Percentiles rank a stretch among this genome's conserved stretches.
Conservation (phyloP, 805 yeast genomes). For the Zygoascus flipseniorum region DNA sequence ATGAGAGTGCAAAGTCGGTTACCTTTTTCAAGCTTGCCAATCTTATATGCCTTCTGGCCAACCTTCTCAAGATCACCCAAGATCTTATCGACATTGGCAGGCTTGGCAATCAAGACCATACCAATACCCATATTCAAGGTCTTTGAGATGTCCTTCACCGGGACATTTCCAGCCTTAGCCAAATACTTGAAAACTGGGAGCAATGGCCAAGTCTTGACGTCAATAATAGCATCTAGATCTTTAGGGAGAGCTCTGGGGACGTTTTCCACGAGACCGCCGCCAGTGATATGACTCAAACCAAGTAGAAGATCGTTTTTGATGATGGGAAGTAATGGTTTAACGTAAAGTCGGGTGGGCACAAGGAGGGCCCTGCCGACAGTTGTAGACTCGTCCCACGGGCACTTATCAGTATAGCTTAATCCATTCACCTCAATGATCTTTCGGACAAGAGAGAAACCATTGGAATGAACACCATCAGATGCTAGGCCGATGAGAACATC, state of each 20-base stretch:
- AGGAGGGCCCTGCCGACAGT: slow-evolving; percentile 81
- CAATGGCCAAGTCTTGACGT: slow-evolving; percentile 71
- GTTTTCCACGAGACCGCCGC: slow-evolving; percentile 96
- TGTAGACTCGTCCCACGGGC: slow-evolving; percentile 71
- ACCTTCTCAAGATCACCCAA: slow-evolving; percentile 45
- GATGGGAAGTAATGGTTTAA: slow-evolving; percentile 75
- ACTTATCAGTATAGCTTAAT: slow-evolving; percentile 58
- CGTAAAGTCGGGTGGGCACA: slow-evolving; percentile 90
- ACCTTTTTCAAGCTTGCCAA: slow-evolving; percentile 49
- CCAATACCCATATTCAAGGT: slow-evolving; percentile 96
- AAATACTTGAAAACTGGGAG: slow-evolving; percentile 92
- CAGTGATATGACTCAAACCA: slow-evolving; percentile 95
- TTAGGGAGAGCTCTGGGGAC: slow-evolving; percentile 90
- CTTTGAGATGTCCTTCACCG: slow-evolving; percentile 72
- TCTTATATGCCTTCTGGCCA: slow-evolving; percentile 67
- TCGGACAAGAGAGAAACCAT: slow-evolving; percentile 92
- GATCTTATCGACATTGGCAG: slow-evolving; percentile 53
- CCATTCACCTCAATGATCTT: slow-evolving; percentile 76
- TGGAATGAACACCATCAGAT: slow-evolving; percentile 92
- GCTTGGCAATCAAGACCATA: slow-evolving; percentile 80
- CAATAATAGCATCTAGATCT: slow-evolving; percentile 69
- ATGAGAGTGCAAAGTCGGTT: slow-evolving; percentile 31
- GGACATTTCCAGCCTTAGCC: slow-evolving; percentile 85
- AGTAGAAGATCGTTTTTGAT: slow-evolving; percentile 58
- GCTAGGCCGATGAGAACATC: slow-evolving; percentile 78